Percentiles rank a stretch among this genome's conserved stretches.
Evolutionary conservation across 257 asterid genomes (phyloP).

Genomic region (Solanum infundibuliforme): DNA sequence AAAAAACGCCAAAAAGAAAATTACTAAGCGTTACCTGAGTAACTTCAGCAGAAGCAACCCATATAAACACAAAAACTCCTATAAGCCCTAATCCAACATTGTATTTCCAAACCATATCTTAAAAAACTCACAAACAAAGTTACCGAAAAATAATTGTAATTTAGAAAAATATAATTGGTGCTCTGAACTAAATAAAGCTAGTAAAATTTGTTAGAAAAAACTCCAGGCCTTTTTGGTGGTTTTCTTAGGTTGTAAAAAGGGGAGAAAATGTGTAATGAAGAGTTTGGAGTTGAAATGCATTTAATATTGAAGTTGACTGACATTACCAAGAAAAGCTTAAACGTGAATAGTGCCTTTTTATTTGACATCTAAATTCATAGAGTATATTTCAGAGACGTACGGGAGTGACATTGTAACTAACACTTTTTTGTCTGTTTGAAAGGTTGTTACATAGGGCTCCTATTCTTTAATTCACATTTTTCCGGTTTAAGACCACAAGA

Average conservation of each 20-base stretch:
- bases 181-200: not conserved
- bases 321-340: not conserved
- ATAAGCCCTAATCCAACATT: conserved; percentile 60
- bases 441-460: not conserved
- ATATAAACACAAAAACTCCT: conserved; percentile 66
- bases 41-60: conserved; percentile 85
- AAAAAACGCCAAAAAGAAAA: not conserved
- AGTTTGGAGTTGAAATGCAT: not conserved
- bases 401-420: not conserved
- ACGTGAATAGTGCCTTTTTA: not conserved
- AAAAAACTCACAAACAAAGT: not conserved
- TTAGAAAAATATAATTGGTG: no score
- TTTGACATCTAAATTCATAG: not conserved
- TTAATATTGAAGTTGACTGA: not conserved
- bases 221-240: not conserved
- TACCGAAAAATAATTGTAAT: no score
- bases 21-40: conserved; percentile 49
- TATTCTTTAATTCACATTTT: no score
- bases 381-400: not conserved
- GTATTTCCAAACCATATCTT: conserved; percentile 61
- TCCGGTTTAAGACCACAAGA: no score
- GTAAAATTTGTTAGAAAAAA: not conserved
- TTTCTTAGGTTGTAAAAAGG: not conserved
- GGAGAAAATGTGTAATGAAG: not conserved
- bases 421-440: not conserved